Evolutionary conservation across 257 asterid species (phyloP).

Genomic region (Jacaranda mimosifolia): DNA sequence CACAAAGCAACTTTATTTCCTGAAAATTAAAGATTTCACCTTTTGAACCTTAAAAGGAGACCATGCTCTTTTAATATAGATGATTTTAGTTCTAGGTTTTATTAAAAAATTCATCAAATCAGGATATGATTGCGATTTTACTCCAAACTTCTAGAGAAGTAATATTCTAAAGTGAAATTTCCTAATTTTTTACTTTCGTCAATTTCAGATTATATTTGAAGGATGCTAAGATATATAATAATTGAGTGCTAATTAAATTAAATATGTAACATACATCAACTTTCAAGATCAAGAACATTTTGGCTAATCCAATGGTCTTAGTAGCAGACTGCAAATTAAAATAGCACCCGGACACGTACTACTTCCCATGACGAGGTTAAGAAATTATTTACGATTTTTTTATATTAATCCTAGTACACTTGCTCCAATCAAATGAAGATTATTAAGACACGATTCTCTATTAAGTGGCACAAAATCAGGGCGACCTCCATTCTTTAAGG

Average conservation of each 20-base stretch:
- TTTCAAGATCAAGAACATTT: constrained; percentile 19
- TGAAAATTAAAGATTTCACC: too few relatives aligned
- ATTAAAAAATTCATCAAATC: too few relatives aligned
- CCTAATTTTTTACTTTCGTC: too few relatives aligned
- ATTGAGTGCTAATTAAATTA: constrained; percentile 4
- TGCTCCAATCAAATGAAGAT: background rate
- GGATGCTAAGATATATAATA: background rate
- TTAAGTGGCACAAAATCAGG: background rate
- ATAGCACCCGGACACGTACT: constrained; percentile 29
- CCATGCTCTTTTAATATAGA: too few relatives aligned
- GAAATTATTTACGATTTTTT: background rate
- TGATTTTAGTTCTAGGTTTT: too few relatives aligned
- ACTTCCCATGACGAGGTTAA: background rate
- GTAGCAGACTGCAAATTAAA: constrained; percentile 28
- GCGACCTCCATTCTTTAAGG: background rate
- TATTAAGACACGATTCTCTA: background rate
- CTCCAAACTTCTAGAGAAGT: too few relatives aligned
- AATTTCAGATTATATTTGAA: background rate
- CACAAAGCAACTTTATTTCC: too few relatives aligned
- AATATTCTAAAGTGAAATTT: too few relatives aligned
- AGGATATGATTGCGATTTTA: too few relatives aligned
- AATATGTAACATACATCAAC: background rate
- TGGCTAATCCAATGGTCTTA: background rate
- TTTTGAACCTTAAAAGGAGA: too few relatives aligned
- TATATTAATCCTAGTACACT: background rate